Percentiles rank a stretch among this genome's conserved stretches.
Conservation (phyloP, 2,329 filamentous ascomycete genomes). For the Beauveria sp. region DNA sequence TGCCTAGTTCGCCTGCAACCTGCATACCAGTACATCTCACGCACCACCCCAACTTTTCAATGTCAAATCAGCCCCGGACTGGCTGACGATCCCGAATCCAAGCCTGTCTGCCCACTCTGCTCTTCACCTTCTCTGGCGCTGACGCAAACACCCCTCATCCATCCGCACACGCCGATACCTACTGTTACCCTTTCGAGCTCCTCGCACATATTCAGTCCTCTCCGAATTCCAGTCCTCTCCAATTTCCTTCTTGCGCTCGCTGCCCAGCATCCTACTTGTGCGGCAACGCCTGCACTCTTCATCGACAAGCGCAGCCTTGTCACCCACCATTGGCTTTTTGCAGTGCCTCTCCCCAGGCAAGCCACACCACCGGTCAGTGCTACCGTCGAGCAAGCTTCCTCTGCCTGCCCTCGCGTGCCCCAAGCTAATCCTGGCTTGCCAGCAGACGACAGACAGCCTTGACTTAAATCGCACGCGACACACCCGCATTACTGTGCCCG, state of each 20-base stretch:
- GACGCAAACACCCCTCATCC: conserved; percentile 8
- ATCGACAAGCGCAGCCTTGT: not conserved
- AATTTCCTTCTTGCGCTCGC: not conserved
- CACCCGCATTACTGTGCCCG: not conserved
- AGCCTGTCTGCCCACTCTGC: not conserved
- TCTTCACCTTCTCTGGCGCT: not conserved
- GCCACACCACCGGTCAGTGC: not conserved
- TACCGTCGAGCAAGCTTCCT: not conserved
- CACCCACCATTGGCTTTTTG: not conserved
- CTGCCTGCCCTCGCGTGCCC: not conserved
- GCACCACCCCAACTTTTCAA: not conserved
- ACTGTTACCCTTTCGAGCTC: not conserved
- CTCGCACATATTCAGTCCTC: not conserved
- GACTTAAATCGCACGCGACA: conserved; percentile 5
- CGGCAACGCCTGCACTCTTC: not conserved
- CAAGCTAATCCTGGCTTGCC: conserved; percentile 1
- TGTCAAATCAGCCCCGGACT: not conserved
- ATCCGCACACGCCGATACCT: not conserved
- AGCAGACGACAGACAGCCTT: conserved; percentile 2
- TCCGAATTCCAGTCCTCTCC: not conserved
- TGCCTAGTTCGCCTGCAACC: not conserved
- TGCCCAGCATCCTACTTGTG: not conserved
- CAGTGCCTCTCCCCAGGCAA: not conserved
- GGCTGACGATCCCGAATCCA: not conserved
- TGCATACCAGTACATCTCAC: not conserved